Conservation (phyloP, 352 stramenopile species). For the Phytopythium helicoides region DNA sequence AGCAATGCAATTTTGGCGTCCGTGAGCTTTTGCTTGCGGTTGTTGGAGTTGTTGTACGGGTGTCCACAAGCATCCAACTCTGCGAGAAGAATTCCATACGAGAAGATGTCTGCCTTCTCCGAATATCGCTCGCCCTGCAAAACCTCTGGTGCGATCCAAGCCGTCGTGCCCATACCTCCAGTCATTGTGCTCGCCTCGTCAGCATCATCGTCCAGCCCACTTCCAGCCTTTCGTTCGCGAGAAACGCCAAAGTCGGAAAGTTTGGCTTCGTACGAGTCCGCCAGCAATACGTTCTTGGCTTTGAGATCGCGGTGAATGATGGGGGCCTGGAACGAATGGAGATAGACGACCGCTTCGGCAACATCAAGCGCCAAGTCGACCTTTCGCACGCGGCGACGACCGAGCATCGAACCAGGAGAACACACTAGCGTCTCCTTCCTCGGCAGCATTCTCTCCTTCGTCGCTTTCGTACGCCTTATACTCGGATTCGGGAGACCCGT, state of each 20-base stretch:
- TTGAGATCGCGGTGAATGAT: slow-evolving; percentile 56
- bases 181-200: slow-evolving; percentile 51
- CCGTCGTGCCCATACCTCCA: slow-evolving; percentile 59
- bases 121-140: slow-evolving; percentile 56
- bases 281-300: slow-evolving; percentile 35
- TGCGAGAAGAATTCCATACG: slow-evolving; percentile 57
- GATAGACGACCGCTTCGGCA: slow-evolving; percentile 35
- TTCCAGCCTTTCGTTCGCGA: slow-evolving; percentile 15
- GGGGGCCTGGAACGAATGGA: slow-evolving; percentile 33
- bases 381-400: slow-evolving; percentile 11
- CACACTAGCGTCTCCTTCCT: background rate
- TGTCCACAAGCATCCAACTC: slow-evolving; percentile 48
- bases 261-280: slow-evolving; percentile 28
- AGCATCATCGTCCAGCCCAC: slow-evolving; percentile 9
- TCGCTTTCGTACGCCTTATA: slow-evolving; percentile 3
- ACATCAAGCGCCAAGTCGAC: slow-evolving; percentile 28
- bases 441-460: background rate
- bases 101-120: slow-evolving; percentile 75
- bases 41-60: slow-evolving; percentile 18
- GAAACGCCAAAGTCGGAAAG: slow-evolving; percentile 47
- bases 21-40: slow-evolving; percentile 22
- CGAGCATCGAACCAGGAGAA: slow-evolving; percentile 14
- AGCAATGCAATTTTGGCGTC: slow-evolving; percentile 55
- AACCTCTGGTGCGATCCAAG: slow-evolving; percentile 75
- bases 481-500: background rate